These are phyloP conservation scores for Crithidia sp. DNA, from an alignment of 208 protist genomes.

Conservation along the genomic window DNA sequence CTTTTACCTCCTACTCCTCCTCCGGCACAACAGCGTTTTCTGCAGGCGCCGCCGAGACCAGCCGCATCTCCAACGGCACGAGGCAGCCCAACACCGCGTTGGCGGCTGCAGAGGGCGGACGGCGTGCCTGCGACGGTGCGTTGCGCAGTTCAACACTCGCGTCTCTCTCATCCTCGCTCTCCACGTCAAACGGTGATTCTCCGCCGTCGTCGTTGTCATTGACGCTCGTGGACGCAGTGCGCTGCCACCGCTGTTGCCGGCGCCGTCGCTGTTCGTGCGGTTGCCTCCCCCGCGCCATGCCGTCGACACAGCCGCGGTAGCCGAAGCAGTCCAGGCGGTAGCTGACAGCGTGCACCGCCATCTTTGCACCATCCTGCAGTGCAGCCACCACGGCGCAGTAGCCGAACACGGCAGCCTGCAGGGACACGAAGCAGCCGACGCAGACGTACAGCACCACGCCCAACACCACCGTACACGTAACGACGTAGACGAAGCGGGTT, in stretches of 20 bases:
- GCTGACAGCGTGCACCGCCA: constrained; percentile 17
- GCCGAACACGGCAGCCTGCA: constrained; percentile 3
- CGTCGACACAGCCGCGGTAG: constrained; percentile 13
- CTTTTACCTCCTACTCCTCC: not conserved
- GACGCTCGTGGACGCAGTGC: not conserved
- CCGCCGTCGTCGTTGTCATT: not conserved
- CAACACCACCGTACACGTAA: not conserved
- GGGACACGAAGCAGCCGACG: not conserved
- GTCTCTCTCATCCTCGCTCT: not conserved
- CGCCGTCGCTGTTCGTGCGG: not conserved
- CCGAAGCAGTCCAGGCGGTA: not conserved
- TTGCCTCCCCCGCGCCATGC: not conserved
- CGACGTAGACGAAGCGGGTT: not conserved
- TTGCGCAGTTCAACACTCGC: not conserved
- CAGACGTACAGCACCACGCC: not conserved
- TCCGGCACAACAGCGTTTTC: not conserved
- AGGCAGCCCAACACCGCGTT: constrained; percentile 18
- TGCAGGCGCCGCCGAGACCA: constrained; percentile 1
- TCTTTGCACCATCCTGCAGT: constrained; percentile 22
- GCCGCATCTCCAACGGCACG: constrained; percentile 3
- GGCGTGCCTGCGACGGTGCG: not conserved
- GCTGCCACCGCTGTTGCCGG: not conserved
- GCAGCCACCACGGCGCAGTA: constrained; percentile 15
- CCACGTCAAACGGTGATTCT: not conserved
- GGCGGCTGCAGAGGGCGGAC: not conserved